Evolutionary conservation across 768 basidiomycete genomes (phyloP).

Genomic region (Hericium alpestre): DNA sequence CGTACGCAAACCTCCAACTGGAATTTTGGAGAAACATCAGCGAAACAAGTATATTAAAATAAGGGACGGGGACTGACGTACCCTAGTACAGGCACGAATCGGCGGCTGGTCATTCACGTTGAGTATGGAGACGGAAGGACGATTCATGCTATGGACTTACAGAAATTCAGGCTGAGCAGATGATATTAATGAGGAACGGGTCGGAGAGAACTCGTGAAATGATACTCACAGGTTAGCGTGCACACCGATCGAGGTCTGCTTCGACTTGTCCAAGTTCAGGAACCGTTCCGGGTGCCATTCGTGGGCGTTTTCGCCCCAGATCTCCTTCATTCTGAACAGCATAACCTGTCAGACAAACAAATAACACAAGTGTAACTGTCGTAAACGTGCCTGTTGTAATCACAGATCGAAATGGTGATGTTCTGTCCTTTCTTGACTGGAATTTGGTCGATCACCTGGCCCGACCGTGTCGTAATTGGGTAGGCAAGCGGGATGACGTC

Average conservation of each 20-base stretch:
- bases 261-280: conserved; percentile 7
- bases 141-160: conserved; percentile 1
- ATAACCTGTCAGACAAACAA: background rate
- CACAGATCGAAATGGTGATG: conserved; percentile 6
- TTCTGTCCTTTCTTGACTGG: conserved; percentile 10
- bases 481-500: conserved; percentile 12
- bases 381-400: conserved; percentile 7
- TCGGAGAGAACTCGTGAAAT: background rate
- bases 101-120: conserved; percentile 1
- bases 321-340: conserved; percentile 4
- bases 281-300: conserved; percentile 12
- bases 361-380: background rate
- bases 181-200: background rate
- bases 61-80: background rate
- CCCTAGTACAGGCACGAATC: conserved; percentile 11
- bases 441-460: conserved; percentile 6
- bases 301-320: conserved; percentile 11
- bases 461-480: conserved; percentile 7
- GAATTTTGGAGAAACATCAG: background rate
- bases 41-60: background rate
- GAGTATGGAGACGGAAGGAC: background rate
- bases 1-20: conserved; percentile 11
- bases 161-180: conserved; percentile 9
- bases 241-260: conserved; percentile 6
- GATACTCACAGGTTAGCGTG: conserved; percentile 11